A percentile compares a stretch with the other conserved stretches of the same genome.
Conservation (phyloP, 2,329 filamentous ascomycete species). For the Didymella exigua region DNA sequence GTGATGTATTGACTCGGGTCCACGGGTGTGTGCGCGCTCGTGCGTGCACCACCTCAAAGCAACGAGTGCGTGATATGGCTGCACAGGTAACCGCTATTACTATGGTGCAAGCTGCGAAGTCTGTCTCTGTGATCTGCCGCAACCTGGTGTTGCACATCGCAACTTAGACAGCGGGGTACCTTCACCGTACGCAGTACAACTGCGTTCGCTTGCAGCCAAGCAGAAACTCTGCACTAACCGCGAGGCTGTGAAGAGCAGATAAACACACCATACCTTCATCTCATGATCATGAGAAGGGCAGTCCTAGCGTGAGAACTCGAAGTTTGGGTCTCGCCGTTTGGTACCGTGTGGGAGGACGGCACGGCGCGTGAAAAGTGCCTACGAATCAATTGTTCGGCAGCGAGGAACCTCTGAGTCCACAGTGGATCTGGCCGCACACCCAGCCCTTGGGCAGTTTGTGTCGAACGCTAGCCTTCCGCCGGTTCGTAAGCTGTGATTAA, state of each 20-base stretch:
- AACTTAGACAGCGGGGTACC: not conserved
- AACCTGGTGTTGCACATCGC: not conserved
- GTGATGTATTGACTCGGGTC: not conserved
- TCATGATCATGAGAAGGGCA: not conserved
- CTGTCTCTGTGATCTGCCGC: not conserved
- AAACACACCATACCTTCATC: not conserved
- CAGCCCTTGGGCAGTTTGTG: slow-evolving; percentile 5
- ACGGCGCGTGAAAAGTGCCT: slow-evolving; percentile 33
- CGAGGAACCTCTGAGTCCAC: slow-evolving; percentile 18
- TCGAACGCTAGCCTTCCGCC: not conserved
- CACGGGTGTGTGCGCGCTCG: not conserved
- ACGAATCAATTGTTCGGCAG: slow-evolving; percentile 33
- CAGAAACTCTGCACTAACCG: slow-evolving; percentile 19
- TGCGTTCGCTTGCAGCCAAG: slow-evolving; percentile 3
- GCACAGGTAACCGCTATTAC: not conserved
- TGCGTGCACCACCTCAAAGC: not conserved
- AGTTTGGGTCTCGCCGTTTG: slow-evolving; percentile 25
- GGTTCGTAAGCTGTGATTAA: not conserved
- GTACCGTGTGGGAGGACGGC: slow-evolving; percentile 36
- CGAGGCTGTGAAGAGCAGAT: slow-evolving; percentile 15
- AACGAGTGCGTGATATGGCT: not conserved
- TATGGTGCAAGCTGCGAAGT: not conserved
- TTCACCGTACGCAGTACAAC: not conserved
- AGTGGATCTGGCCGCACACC: slow-evolving; percentile 33
- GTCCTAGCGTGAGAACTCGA: not conserved